Conservation (phyloP, 306 rosid genomes). For the Echinosophora koreensis region DNA sequence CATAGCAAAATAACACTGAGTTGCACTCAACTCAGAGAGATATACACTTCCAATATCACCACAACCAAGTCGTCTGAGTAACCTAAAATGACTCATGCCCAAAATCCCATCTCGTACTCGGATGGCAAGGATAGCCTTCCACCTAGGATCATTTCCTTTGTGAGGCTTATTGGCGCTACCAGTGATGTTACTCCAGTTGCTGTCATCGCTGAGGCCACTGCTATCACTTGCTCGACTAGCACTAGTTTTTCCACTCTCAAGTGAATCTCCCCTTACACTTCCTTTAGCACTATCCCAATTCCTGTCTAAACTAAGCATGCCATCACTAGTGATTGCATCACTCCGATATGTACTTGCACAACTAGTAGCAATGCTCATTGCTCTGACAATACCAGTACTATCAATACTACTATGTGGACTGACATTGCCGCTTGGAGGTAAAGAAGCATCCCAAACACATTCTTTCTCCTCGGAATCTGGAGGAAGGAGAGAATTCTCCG, state of each 20-base stretch:
- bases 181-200: conserved; percentile 90
- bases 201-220: conserved; percentile 94
- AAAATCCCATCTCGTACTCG: conserved; percentile 82
- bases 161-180: conserved; percentile 95
- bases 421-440: conserved; percentile 95
- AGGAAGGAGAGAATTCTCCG: conserved; percentile 58
- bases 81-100: conserved; percentile 93
- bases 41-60: conserved; percentile 97
- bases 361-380: conserved; percentile 89
- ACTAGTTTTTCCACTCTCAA: conserved; percentile 93
- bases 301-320: conserved; percentile 83
- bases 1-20: conserved; percentile 91
- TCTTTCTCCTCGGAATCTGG: conserved; percentile 84
- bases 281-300: conserved; percentile 80
- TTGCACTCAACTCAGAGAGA: conserved; percentile 94
- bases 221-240: conserved; percentile 92
- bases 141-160: conserved; percentile 93
- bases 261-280: conserved; percentile 83
- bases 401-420: conserved; percentile 92
- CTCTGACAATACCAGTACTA: conserved; percentile 79
- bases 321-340: conserved; percentile 82
- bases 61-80: conserved; percentile 89
- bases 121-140: conserved; percentile 92
- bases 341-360: conserved; percentile 82
- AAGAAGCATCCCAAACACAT: conserved; percentile 94